Conservation (phyloP, 2,329 filamentous ascomycete species). For the Pseudocercospora musae region DNA sequence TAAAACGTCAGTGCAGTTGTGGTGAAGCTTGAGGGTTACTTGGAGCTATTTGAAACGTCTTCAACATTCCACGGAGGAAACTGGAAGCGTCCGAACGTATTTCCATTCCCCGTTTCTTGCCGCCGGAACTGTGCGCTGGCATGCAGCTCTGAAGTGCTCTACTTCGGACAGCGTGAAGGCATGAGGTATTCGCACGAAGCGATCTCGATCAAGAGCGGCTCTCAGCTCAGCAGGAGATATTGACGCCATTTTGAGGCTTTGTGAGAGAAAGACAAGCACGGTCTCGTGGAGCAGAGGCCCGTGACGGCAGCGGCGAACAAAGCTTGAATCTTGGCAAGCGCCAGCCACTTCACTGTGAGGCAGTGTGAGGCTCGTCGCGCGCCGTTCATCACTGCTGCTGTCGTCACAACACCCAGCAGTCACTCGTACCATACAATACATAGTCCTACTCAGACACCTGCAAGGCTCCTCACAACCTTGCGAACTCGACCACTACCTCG, state of each 20-base stretch:
- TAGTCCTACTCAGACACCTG: not conserved
- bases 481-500: not conserved
- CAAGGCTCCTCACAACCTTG: conserved; percentile 2
- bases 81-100: conserved; percentile 77
- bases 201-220: conserved; percentile 62
- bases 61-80: conserved; percentile 77
- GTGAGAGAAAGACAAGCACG: not conserved
- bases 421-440: conserved; percentile 1
- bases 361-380: not conserved
- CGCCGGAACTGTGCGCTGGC: conserved; percentile 54
- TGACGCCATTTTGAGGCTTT: conserved; percentile 17
- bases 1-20: not conserved
- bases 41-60: conserved; percentile 62
- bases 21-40: conserved; percentile 52
- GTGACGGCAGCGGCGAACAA: not conserved
- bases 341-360: not conserved
- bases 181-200: conserved; percentile 70
- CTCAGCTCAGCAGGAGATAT: conserved; percentile 36
- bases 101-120: conserved; percentile 75
- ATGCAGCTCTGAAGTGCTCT: conserved; percentile 57
- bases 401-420: not conserved
- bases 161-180: conserved; percentile 59
- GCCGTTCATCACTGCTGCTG: not conserved
- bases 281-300: not conserved
- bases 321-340: not conserved